Base-by-base conservation (phyloP, 1,139 yeast species). In the Blastobotrys proliferans region DNA sequence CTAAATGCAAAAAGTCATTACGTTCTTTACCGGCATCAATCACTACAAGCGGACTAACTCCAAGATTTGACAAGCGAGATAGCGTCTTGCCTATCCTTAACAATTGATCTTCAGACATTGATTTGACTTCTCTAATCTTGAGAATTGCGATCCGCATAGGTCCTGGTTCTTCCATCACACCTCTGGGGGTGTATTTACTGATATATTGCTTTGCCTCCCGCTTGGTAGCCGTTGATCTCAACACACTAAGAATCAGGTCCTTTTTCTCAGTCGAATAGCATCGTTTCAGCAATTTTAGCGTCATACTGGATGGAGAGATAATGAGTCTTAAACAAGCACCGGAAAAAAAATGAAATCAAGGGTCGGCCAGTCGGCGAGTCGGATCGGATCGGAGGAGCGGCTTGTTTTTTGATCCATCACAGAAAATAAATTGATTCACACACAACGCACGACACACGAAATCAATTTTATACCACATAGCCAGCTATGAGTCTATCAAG, bases 171-270 rank as follows among this genome's bases (percentile, higher is more conserved):
- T 41, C 48, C 8, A 47, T 73, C 69, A 47, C 64, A 63, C 46
- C 26, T 27, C 30, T 43, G 10, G 55, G 61, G 17, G 49, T 55
- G 55, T 78, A 79, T 52, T 74, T 74, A 33, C 69, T 66, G 32
- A 80, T 65, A 54, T 79, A 80, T 50, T 77, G 77, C 42, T 68
- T 68, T 3, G 85, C 84, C 53, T 80, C 85, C 41, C 86, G 64
- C 51, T 79, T 80, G 4, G 86, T 79, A 24, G 84, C 81, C 11
- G 84, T 78, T 5, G 84, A 76, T 51, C 74, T 70, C 39, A 80
- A 67, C 24, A 80, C 81, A 5, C 83, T 74, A n/a, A 79, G 64
- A 24, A 80, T 75, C 38, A 80, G 61, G 51, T 79, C 79, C 50
- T 56, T 41, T 32, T 46, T 33, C 36, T 49, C 52, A 6, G 45